These are phyloP conservation scores for Themeda triandra DNA, from an alignment of 176 grass and related monocot genomes.

Conservation along the genomic window DNA sequence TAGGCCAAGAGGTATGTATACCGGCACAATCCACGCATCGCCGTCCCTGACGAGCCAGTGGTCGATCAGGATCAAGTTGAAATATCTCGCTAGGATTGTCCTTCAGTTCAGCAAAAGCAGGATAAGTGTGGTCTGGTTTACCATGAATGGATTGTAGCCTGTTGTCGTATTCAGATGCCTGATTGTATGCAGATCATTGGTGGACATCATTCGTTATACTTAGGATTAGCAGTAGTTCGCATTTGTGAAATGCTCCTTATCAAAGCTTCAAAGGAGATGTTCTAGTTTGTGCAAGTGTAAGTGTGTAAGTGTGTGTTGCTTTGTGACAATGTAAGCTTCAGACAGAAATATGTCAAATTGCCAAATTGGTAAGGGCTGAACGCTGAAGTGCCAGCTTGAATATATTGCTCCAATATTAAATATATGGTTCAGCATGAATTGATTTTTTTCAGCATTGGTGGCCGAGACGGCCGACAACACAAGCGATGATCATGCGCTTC, in stretches of 20 bases:
- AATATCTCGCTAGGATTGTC: neutral
- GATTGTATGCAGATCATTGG: neutral
- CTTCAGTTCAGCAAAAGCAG: neutral
- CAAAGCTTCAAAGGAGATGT: neutral
- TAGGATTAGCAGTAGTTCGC: neutral
- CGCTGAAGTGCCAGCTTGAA: neutral
- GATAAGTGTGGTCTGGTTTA: neutral
- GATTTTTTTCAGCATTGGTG: neutral
- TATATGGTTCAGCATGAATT: neutral
- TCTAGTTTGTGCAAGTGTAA: neutral
- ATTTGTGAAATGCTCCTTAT: neutral
- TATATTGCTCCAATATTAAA: neutral
- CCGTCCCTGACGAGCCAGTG: neutral
- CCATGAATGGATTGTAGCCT: neutral
- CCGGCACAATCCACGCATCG: constrained; percentile 17
- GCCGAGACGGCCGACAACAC: neutral
- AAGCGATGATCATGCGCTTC: neutral
- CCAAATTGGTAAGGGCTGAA: neutral
- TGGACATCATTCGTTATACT: neutral
- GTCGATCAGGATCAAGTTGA: neutral
- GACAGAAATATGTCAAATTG: neutral
- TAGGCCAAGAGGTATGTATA: constrained; percentile 60
- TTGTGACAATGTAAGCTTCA: neutral
- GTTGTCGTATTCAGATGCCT: neutral
- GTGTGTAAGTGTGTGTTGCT: neutral